phyloP scores from a whole-genome alignment of 2,329 filamentous ascomycete genomes.

The Boeremia lycopersici region DNA sequence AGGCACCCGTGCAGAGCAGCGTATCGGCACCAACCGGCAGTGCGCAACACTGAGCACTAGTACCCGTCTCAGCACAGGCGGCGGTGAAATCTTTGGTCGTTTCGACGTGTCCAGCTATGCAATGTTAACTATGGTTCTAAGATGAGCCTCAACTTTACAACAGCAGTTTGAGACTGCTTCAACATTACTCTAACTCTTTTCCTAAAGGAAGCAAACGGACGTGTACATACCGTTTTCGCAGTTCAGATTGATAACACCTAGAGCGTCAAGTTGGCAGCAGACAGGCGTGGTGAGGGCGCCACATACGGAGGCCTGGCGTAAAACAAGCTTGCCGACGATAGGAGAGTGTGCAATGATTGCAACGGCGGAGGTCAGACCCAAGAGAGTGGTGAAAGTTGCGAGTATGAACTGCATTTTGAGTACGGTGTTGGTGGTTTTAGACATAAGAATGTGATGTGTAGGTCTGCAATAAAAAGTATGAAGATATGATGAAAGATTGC shows the following conservation, averaged over 20 bases:
- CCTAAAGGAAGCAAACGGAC: not conserved
- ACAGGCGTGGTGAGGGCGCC: conserved; percentile 19
- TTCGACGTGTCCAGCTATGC: conserved; percentile 14
- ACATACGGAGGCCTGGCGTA: conserved; percentile 21
- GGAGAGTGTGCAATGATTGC: conserved; percentile 12
- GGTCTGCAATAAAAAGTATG: too few species aligned
- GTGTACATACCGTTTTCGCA: conserved; percentile 24
- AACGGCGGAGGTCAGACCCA: conserved; percentile 20
- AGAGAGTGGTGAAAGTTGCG: conserved; percentile 14
- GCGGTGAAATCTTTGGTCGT: conserved; percentile 22
- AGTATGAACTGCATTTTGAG: conserved; percentile 22
- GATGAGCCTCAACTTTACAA: too few species aligned
- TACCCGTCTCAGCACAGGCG: conserved; percentile 19
- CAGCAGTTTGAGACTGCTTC: too few species aligned
- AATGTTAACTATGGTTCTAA: not conserved
- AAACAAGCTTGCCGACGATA: conserved; percentile 1
- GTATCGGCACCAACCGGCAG: conserved; percentile 20
- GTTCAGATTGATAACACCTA: conserved; percentile 24
- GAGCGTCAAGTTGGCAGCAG: conserved; percentile 27
- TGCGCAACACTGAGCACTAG: conserved; percentile 27
- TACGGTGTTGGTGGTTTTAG: not conserved
- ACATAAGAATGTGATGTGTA: not conserved
- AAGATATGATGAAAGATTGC: not conserved
- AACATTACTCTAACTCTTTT: not conserved
- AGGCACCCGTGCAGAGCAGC: conserved; percentile 26